Base-by-base conservation (phyloP, 768 basidiomycete species). In the Collybia nuda region DNA sequence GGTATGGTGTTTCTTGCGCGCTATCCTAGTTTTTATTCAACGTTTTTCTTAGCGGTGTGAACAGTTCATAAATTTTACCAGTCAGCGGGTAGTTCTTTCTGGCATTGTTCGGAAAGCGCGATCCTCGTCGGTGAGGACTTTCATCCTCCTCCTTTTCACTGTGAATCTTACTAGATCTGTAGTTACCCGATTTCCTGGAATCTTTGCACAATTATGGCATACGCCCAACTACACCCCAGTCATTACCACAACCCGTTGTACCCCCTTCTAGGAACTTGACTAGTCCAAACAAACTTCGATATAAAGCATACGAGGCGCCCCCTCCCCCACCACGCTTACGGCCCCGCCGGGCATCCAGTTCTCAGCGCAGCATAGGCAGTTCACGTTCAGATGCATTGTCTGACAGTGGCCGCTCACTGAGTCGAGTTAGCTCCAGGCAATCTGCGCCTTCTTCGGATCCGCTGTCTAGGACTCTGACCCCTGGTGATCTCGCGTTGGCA, bases 301-400 rank as follows among this genome's bases (percentile, higher is more conserved):
- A 91, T 57, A 71, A 77, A 12, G 84, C 88, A 24, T 90, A 90
- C 60, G 87, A 82, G 19, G 59, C 81, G 1, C 88, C 88, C 19
- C 75, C 71, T 48, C 72, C 75, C 14, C 66, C 74, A 9, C 69
- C 73, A n/a, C 74, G 79, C 35, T 65, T 81, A 12, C 68, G 68
- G 35, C 50, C 50, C 17, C 63, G 65, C 41, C 67, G 74, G 45
- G 42, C 59, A 41, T 62, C 64, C 48, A 64, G 53, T 50, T 61
- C 67, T 36, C 54, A 62, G 36, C 47, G 51, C 47, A 64, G 57
- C 50, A 26, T 50, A 28, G 65, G 64, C 46, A 70, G 70, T 51
- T 73, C 75, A 2, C 67, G 59, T 7, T 71, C 72, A 15, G 62
- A 58, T 7, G 47, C 72, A 15, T 72, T 76, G 7, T 32, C 32